These are phyloP conservation scores for Discostella stelligera DNA, from an alignment of 352 stramenopile genomes.

Conservation along the genomic window DNA sequence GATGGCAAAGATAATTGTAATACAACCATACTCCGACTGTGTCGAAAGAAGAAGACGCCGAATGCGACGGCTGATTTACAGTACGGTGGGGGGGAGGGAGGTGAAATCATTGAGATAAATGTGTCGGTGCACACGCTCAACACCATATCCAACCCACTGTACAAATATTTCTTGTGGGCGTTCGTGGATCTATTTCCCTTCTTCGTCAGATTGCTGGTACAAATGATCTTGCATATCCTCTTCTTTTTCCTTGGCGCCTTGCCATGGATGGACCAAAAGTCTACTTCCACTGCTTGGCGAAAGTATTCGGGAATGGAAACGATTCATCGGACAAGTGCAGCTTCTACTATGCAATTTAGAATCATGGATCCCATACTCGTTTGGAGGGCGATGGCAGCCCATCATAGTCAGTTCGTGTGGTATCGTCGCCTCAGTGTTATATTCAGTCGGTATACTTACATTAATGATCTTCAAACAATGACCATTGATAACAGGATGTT, in stretches of 20 bases:
- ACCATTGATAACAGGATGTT: constrained; percentile 6
- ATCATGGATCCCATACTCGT: constrained; percentile 62
- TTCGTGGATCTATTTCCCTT: constrained; percentile 43
- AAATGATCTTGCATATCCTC: constrained; percentile 20
- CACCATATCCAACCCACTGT: constrained; percentile 51
- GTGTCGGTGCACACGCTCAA: constrained; percentile 24
- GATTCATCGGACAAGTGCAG: neutral
- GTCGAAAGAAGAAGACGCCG: neutral
- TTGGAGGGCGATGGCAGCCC: constrained; percentile 90
- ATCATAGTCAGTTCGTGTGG: constrained; percentile 94
- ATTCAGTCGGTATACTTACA: constrained; percentile 93
- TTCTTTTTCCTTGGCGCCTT: constrained; percentile 36
- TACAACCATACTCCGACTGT: neutral
- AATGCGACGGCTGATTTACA: neutral
- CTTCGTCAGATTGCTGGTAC: constrained; percentile 19
- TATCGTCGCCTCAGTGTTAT: constrained; percentile 93
- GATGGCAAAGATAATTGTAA: neutral
- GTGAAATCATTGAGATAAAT: constrained; percentile 27
- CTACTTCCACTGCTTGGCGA: neutral
- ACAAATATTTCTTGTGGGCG: constrained; percentile 55
- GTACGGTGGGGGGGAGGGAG: neutral
- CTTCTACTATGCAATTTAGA: constrained; percentile 23
- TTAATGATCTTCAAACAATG: constrained; percentile 68
- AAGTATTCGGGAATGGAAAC: neutral
- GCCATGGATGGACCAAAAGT: constrained; percentile 7